A percentile compares a stretch with the other conserved stretches of the same genome.
These are phyloP conservation scores for Magnolia officinalis DNA, from an alignment of 164 flowering plant species.

Conservation along the genomic window DNA sequence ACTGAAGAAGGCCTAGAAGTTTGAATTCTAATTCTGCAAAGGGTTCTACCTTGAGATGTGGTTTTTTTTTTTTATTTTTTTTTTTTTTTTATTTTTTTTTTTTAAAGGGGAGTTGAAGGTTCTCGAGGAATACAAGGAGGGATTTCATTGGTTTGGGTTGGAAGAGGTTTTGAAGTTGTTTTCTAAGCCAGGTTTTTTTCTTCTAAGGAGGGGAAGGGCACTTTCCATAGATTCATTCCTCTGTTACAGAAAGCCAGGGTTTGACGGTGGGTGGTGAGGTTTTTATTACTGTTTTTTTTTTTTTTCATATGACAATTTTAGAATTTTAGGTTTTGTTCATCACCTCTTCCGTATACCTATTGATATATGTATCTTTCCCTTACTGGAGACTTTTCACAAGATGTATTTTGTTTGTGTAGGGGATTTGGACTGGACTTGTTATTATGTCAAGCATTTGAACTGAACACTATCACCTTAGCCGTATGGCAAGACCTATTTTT, in stretches of 20 bases:
- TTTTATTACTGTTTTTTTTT: not conserved
- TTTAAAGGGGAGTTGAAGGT: too few relatives aligned
- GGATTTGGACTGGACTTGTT: too few relatives aligned
- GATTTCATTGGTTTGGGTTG: constrained; percentile 17
- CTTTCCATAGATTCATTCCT: constrained; percentile 14
- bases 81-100: too few relatives aligned
- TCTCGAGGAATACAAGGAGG: constrained; percentile 28
- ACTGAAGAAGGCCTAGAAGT: constrained; percentile 34
- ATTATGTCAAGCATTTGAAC: too few relatives aligned
- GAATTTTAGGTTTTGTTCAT: not conserved
- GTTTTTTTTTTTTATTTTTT: too few relatives aligned
- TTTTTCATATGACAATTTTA: not conserved
- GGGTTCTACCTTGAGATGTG: constrained; percentile 41
- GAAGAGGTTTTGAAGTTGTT: constrained; percentile 34
- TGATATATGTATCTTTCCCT: too few relatives aligned
- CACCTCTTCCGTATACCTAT: not conserved
- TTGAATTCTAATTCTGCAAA: constrained; percentile 25
- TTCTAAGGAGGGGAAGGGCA: constrained; percentile 11
- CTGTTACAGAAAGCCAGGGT: constrained; percentile 28
- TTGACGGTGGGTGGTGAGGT: not conserved
- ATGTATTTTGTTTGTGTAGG: too few relatives aligned
- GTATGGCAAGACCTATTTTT: too few relatives aligned
- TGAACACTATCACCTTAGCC: too few relatives aligned
- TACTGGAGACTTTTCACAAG: too few relatives aligned
- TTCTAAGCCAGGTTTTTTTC: constrained; percentile 26